These are phyloP conservation scores for Mycena maculata DNA, from an alignment of 768 basidiomycete genomes.

Conservation along the genomic window DNA sequence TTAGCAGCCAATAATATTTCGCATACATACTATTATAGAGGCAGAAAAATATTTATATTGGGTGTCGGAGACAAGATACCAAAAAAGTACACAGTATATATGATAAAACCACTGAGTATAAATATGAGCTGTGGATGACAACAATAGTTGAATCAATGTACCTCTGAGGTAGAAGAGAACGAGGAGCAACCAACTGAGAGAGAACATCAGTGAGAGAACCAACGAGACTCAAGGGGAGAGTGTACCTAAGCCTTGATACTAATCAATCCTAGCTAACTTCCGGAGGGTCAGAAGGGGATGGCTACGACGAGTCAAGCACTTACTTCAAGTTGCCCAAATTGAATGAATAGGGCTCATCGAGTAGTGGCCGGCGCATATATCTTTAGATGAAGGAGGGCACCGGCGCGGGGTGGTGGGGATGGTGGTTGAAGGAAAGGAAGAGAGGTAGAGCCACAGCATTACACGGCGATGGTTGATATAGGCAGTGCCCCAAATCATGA, in stretches of 20 bases:
- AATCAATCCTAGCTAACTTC: too few species aligned
- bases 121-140: conserved; percentile 2
- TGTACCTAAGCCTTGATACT: neutral
- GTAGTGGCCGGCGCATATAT: neutral
- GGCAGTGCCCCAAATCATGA: neutral
- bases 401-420: neutral
- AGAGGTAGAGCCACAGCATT: conserved; percentile 9
- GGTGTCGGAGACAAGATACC: neutral
- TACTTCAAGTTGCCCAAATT: too few species aligned
- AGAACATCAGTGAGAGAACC: conserved; percentile 7
- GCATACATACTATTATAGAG: neutral
- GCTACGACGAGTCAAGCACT: too few species aligned
- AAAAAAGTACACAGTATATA: conserved; percentile 1
- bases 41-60: conserved; percentile 11
- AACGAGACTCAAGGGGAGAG: neutral
- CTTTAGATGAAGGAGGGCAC: neutral
- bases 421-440: conserved; percentile 2
- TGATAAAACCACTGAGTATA: neutral
- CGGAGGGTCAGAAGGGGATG: too few species aligned
- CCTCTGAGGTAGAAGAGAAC: neutral
- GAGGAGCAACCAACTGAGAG: too few species aligned
- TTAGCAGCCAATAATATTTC: neutral
- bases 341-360: too few species aligned
- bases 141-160: neutral
- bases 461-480: neutral